These are phyloP conservation scores for Epichloe festucae DNA, from an alignment of 2,329 filamentous ascomycete species.

Conservation along the genomic window DNA sequence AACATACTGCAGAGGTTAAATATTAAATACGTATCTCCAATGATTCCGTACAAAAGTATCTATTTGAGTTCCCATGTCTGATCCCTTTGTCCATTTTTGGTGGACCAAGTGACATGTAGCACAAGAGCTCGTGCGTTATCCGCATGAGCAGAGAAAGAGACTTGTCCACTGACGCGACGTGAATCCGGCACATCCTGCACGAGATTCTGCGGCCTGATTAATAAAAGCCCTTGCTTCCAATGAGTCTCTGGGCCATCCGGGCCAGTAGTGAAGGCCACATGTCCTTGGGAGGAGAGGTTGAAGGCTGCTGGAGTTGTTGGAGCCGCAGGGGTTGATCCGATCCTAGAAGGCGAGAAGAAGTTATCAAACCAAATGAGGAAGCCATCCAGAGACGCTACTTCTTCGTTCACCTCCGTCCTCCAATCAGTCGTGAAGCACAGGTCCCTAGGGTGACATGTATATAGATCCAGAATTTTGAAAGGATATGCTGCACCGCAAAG, in stretches of 20 bases:
- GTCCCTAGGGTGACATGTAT: slow-evolving; percentile 57
- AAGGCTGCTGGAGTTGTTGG: slow-evolving; percentile 50
- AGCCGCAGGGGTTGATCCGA: slow-evolving; percentile 34
- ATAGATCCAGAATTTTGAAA: slow-evolving; percentile 66
- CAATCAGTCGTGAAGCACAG: slow-evolving; percentile 64
- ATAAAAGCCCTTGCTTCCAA: slow-evolving; percentile 74
- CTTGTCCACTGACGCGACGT: slow-evolving; percentile 48
- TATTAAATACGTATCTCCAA: no score
- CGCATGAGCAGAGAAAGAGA: slow-evolving; percentile 57
- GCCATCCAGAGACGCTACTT: slow-evolving; percentile 64
- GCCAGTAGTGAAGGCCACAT: slow-evolving; percentile 79
- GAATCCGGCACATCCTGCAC: slow-evolving; percentile 35
- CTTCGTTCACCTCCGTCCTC: slow-evolving; percentile 43
- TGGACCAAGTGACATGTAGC: slow-evolving; percentile 50
- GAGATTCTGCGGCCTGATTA: slow-evolving; percentile 48
- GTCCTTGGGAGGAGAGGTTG: slow-evolving; percentile 41
- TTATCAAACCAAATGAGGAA: slow-evolving; percentile 92
- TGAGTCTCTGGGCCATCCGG: slow-evolving; percentile 68
- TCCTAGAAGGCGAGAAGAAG: slow-evolving; percentile 61
- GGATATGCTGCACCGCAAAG: slow-evolving; percentile 47
- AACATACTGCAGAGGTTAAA: background rate
- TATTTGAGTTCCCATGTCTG: slow-evolving; percentile 41
- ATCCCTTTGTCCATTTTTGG: slow-evolving; percentile 25
- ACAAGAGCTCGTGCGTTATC: slow-evolving; percentile 57
- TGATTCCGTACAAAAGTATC: background rate